Evolutionary conservation across 768 basidiomycete genomes (phyloP), one percentile per base, ranked within the genome.

Genomic region (Mycena crocata): DNA sequence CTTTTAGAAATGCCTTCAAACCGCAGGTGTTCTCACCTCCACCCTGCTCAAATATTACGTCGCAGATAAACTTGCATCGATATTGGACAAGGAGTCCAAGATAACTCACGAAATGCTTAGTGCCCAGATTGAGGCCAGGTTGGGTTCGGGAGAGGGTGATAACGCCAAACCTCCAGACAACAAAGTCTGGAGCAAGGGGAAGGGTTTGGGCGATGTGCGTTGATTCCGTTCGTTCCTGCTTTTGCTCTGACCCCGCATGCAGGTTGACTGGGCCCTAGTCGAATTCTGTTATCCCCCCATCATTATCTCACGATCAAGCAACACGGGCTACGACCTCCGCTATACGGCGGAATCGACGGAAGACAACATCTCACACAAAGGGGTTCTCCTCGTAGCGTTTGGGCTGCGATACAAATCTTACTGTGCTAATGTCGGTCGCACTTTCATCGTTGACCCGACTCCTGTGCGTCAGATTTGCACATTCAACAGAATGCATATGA

Each of bases 231-330:
- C 28, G 17, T 35, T 40, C 21, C 23, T 46, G 57, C 19, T 62
- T 55, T 45, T 34, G 60, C 39, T 64, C 55, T 62, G 64, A 66
- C 51, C 49, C 21, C 62, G 59, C 42, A 56, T 63, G 17, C 72
- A 98, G 94, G 86, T 95, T 61, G 95, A 99, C 75, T 97, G 93
- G 88, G 81, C 84, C n/a, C 86, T 90, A 3, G 91, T 93, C 8
- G 98, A 99, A 78, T 97, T 96, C 79, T 93, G 93, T 71, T 98
- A 97, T 78, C 89, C 93, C 3, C 96, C 97, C 2, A 96, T 98
- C 76, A 94, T 99, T 75, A 97, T 98, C 71, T 98, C 96, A 8
- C 92, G 91, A 44, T 92, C 94, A 10, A 92, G 92, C 37, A 87
- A 85, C 65, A 84, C 86, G 13, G 93, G 94, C 9, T 99, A 97